Conservation (phyloP, 2,329 filamentous ascomycete genomes). For the Ophiocordyceps robertsii region DNA sequence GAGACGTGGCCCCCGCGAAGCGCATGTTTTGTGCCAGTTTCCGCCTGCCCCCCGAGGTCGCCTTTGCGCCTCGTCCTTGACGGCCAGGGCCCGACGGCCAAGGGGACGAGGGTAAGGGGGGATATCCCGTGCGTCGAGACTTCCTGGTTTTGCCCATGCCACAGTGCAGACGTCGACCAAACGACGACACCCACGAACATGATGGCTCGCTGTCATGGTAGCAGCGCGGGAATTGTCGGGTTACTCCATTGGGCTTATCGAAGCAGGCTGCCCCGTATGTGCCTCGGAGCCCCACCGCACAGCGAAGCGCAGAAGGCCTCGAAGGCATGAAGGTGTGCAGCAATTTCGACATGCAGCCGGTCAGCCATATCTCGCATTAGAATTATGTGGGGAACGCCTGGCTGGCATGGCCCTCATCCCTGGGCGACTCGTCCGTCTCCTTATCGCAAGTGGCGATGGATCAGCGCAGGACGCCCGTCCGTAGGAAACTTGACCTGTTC, state of each 20-base stretch:
- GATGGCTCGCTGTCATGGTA: neutral
- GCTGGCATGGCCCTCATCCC: neutral
- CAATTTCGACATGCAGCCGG: slow-evolving; percentile 2
- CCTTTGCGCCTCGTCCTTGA: slow-evolving; percentile 43
- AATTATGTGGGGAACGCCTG: neutral
- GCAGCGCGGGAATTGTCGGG: neutral
- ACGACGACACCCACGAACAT: neutral
- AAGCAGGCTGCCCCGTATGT: neutral
- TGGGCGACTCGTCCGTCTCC: too few species aligned
- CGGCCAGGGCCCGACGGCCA: neutral
- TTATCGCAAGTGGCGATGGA: too few species aligned
- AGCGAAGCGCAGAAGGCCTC: neutral
- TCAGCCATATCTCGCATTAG: slow-evolving; percentile 1
- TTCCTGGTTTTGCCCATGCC: neutral
- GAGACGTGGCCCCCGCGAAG: slow-evolving; percentile 86
- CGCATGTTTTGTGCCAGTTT: slow-evolving; percentile 96
- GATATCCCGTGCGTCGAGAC: neutral
- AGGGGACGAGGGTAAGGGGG: neutral
- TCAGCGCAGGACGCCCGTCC: too few species aligned
- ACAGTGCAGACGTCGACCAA: neutral
- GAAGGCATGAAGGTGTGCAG: neutral
- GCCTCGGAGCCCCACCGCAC: neutral
- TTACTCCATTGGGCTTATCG: neutral
- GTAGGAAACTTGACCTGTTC: too few species aligned
- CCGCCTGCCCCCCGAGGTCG: slow-evolving; percentile 67